Evolutionary conservation across 148 eudicot species (phyloP), one percentile per base, ranked within the genome.

Genomic region (Silene uniflora): DNA sequence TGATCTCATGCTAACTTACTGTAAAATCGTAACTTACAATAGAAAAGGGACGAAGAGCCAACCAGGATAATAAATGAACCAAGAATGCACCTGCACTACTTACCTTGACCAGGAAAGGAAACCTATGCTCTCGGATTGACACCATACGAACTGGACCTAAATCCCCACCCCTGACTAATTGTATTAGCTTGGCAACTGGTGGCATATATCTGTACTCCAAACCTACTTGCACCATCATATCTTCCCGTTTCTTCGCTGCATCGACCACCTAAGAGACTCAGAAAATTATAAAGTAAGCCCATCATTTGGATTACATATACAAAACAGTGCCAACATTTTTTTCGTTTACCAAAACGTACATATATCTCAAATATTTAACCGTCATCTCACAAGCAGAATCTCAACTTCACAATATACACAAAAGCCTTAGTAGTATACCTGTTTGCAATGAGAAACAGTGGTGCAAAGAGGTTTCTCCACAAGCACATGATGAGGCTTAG

Each of bases 121-220:
- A 96, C 61, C 99, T 82, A 79, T 96, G 99, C 77, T 96, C 99
- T 25, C 93, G 89, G 69, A 96, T 92, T 8, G 98, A 85, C 84
- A 96, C 99, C 99, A 96, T 96, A 79, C 90, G 93, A 65, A 96
- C 82, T 0, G 84, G 88, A 46, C 99, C 99, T 44, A 92, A 65
- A 71, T 72, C 75, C 73, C 91, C 90, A 67, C 76, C 81, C 80
- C 86, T 92, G 18, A 92, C 97, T 60, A 87, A 76, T 66, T 91
- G 88, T 81, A 96, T 92, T 54, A 95, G 88, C 87, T 92, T 91
- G 32, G 97, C 98, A 62, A 96, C 90, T 42, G 99, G 97, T 16
- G 99, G 98, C 98, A 96, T 96, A 84, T 90, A 96, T 88, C 99
- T 88, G 80, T 92, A 96, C 89, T 96, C 99, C 68, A 96, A 79